phyloP scores from a whole-genome alignment of 2,329 filamentous ascomycete genomes.

The Atkinsonella hypoxylon region DNA sequence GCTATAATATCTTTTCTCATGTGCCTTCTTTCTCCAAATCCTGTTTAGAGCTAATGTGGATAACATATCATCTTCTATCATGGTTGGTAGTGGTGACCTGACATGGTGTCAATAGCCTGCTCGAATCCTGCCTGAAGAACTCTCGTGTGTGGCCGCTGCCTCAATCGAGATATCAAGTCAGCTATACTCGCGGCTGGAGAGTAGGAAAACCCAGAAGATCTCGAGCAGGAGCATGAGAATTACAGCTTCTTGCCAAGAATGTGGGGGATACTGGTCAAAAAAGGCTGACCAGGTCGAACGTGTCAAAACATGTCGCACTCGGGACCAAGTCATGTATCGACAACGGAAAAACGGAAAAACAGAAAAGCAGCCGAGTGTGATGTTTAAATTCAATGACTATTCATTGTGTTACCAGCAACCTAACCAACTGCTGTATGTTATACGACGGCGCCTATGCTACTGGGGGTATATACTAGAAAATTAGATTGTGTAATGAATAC shows the following conservation, averaged over 20 bases:
- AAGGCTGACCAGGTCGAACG: neutral
- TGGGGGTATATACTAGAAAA: conserved; percentile 23
- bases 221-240: conserved; percentile 17
- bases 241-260: conserved; percentile 18
- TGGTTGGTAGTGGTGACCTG: too few species aligned
- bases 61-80: too few species aligned
- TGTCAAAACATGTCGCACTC: neutral
- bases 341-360: neutral
- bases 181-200: conserved; percentile 17
- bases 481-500: conserved; percentile 12
- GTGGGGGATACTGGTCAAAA: conserved; percentile 20
- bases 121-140: conserved; percentile 20
- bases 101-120: conserved; percentile 9
- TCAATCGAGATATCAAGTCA: conserved; percentile 17
- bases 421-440: neutral
- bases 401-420: neutral
- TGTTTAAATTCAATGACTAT: neutral
- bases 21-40: too few species aligned
- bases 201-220: conserved; percentile 20
- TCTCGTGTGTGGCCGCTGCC: conserved; percentile 19
- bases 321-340: too few species aligned
- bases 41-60: too few species aligned
- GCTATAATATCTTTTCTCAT: too few species aligned
- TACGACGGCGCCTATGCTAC: conserved; percentile 21
- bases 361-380: neutral